A percentile compares a stretch with the other conserved stretches of the same genome.
These are phyloP conservation scores for Plasmodium vinckei DNA, from an alignment of 169 alveolate genomes.

Conservation along the genomic window DNA sequence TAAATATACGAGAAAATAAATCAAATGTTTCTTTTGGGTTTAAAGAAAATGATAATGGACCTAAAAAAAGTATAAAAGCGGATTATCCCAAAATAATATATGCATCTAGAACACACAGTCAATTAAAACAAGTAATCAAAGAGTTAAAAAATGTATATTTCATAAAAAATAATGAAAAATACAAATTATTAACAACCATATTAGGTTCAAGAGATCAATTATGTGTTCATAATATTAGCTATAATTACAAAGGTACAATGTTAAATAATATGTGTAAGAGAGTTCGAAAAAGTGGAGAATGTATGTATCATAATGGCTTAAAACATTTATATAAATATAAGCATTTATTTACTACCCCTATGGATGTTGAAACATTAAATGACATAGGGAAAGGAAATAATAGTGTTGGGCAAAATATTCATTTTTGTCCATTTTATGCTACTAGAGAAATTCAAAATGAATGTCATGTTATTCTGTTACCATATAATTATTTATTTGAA, in stretches of 20 bases:
- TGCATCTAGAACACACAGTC: slow-evolving; percentile 95
- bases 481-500: slow-evolving; percentile 93
- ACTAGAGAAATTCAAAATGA: slow-evolving; percentile 87
- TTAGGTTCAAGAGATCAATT: slow-evolving; percentile 93
- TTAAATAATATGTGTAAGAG: slow-evolving; percentile 86
- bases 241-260: slow-evolving; percentile 84
- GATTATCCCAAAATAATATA: slow-evolving; percentile 86
- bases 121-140: slow-evolving; percentile 91
- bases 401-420: slow-evolving; percentile 79
- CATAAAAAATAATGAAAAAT: slow-evolving; percentile 84
- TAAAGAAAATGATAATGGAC: slow-evolving; percentile 25
- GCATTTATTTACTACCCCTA: slow-evolving; percentile 84
- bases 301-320: slow-evolving; percentile 86
- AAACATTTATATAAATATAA: slow-evolving; percentile 76
- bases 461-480: slow-evolving; percentile 91
- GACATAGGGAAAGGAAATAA: slow-evolving; percentile 77
- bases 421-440: slow-evolving; percentile 94
- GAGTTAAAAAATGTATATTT: slow-evolving; percentile 89
- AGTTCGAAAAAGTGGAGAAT: slow-evolving; percentile 83
- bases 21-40: slow-evolving; percentile 45
- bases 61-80: slow-evolving; percentile 54
- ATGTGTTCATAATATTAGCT: slow-evolving; percentile 90
- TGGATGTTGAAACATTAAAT: slow-evolving; percentile 92
- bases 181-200: slow-evolving; percentile 85
- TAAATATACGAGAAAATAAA: slow-evolving; percentile 64